phyloP scores from a whole-genome alignment of 306 rosid species.

The Purshia tridentata region DNA sequence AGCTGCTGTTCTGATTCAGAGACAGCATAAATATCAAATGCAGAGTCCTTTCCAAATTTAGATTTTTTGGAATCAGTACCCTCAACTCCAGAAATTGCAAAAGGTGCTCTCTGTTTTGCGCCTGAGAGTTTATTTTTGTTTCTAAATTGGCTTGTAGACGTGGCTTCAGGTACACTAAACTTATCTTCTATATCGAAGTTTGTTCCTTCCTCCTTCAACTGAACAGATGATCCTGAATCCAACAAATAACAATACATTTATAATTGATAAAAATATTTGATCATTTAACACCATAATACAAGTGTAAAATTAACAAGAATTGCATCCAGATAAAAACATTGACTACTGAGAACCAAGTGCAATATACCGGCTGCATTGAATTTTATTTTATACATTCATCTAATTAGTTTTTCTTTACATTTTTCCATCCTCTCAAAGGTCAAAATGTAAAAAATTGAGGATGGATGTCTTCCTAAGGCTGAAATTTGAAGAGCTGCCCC shows the following conservation, averaged over 20 bases:
- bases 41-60: conserved; percentile 55
- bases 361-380: not conserved
- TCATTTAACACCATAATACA: not conserved
- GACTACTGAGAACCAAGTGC: not conserved
- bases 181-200: conserved; percentile 51
- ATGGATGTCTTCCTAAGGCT: not conserved
- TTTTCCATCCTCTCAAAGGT: not conserved
- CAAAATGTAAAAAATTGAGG: not conserved
- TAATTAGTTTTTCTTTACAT: not conserved
- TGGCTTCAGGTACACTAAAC: conserved; percentile 52
- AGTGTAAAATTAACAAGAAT: conserved; percentile 7
- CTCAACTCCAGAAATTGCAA: conserved; percentile 44
- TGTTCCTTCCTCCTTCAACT: conserved; percentile 60
- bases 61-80: conserved; percentile 48
- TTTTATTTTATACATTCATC: conserved; percentile 1
- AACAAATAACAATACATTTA: conserved; percentile 10
- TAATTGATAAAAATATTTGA: conserved; percentile 14
- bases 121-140: conserved; percentile 42
- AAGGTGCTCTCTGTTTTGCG: conserved; percentile 35
- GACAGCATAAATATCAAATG: conserved; percentile 32
- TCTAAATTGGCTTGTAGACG: conserved; percentile 59
- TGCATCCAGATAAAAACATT: not conserved
- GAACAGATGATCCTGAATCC: conserved; percentile 61
- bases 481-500: not conserved
- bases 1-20: conserved; percentile 52